Evolutionary conservation across 805 yeast genomes (phyloP).

Genomic region (Yarrowia deformans): DNA sequence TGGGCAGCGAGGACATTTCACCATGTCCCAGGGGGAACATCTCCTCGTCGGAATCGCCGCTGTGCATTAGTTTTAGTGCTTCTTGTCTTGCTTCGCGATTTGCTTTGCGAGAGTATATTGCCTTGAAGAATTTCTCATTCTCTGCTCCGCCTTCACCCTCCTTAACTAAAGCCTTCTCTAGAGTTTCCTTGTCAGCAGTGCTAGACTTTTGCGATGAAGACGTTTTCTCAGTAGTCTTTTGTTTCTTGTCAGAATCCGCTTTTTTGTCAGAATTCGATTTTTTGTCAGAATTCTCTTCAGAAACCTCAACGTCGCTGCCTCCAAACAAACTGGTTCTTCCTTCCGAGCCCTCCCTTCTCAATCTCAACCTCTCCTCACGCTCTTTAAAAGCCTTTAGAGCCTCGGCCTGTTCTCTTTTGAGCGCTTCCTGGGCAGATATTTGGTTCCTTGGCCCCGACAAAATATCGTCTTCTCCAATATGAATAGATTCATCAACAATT

Average conservation of each 20-base stretch:
- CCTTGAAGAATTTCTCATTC: too few species aligned
- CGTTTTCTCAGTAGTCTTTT: too few species aligned
- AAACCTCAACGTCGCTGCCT: not conserved
- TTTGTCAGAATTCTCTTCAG: not conserved
- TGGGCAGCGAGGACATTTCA: not conserved
- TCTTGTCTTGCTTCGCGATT: too few species aligned
- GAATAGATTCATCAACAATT: not conserved
- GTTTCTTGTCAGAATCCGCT: too few species aligned
- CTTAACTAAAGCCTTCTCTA: too few species aligned
- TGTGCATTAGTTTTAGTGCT: too few species aligned
- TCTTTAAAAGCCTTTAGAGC: not conserved
- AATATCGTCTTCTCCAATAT: constrained; percentile 4
- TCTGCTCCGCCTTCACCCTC: too few species aligned
- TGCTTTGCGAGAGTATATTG: too few species aligned
- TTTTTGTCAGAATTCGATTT: too few species aligned
- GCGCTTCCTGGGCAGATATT: not conserved
- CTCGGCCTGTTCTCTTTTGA: not conserved
- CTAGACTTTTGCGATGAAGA: too few species aligned
- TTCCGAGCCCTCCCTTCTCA: not conserved
- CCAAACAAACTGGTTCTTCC: not conserved
- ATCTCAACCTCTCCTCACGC: not conserved
- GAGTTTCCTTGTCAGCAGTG: too few species aligned
- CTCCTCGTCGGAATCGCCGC: not conserved
- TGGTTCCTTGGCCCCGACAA: not conserved
- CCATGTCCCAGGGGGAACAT: too few species aligned